Evolutionary conservation across 768 basidiomycete species (phyloP).

Genomic region (Suillus tomentosus): DNA sequence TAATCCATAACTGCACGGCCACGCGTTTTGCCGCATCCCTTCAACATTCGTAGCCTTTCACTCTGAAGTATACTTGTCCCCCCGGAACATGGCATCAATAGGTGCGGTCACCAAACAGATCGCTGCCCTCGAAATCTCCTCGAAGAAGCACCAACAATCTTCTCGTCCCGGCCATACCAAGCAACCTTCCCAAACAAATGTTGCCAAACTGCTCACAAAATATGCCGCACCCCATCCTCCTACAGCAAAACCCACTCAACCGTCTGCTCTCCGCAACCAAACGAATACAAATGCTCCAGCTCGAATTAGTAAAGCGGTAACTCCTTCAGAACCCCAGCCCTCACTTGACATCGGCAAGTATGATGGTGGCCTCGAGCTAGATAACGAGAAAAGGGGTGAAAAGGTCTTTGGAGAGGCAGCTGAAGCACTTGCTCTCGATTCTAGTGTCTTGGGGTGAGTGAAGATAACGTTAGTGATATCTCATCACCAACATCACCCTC

Average conservation of each 20-base stretch:
- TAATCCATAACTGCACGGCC: neutral
- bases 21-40: constrained; percentile 4
- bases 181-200: constrained; percentile 58
- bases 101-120: constrained; percentile 64
- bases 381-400: constrained; percentile 80
- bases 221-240: constrained; percentile 68
- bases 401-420: constrained; percentile 77
- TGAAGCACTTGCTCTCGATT: constrained; percentile 81
- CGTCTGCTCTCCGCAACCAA: constrained; percentile 48
- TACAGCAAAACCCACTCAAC: constrained; percentile 31
- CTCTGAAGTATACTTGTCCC: neutral
- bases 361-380: constrained; percentile 95
- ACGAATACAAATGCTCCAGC: constrained; percentile 23
- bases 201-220: constrained; percentile 74
- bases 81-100: constrained; percentile 45
- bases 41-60: neutral
- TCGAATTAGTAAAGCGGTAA: constrained; percentile 23
- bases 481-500: constrained; percentile 14
- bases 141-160: constrained; percentile 45
- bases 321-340: constrained; percentile 25
- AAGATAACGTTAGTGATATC: constrained; percentile 8
- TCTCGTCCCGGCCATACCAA: constrained; percentile 45
- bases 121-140: constrained; percentile 64
- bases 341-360: constrained; percentile 83
- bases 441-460: constrained; percentile 66